Evolutionary conservation across 352 stramenopile species (phyloP).

Genomic region (Globisporangium megalacanthum): DNA sequence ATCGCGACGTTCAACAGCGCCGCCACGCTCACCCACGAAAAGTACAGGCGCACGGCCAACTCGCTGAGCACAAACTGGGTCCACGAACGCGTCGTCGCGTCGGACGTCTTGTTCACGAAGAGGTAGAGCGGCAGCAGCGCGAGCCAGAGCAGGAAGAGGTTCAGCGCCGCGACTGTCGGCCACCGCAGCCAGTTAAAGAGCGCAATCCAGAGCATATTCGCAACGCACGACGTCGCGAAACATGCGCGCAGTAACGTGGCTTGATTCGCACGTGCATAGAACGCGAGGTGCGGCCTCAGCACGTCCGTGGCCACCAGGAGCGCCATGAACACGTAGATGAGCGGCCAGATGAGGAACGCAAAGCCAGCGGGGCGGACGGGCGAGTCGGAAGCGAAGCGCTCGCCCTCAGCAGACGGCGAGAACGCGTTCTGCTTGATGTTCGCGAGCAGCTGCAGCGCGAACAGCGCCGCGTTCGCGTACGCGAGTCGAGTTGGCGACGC

Average conservation of each 20-base stretch:
- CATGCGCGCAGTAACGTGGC: constrained; percentile 10
- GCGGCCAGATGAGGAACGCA: constrained; percentile 20
- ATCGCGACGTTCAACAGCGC: constrained; percentile 50
- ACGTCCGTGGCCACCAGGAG: constrained; percentile 17
- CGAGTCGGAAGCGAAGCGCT: constrained; percentile 6
- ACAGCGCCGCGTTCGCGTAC: constrained; percentile 47
- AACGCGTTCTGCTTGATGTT: constrained; percentile 36
- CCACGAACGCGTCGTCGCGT: constrained; percentile 31
- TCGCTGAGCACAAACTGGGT: constrained; percentile 51
- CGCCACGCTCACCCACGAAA: constrained; percentile 54
- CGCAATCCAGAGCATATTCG: constrained; percentile 16
- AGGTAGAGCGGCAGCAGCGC: constrained; percentile 55
- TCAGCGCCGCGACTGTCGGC: constrained; percentile 28
- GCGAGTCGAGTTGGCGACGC: constrained; percentile 16
- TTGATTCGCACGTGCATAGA: constrained; percentile 10
- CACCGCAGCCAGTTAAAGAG: constrained; percentile 22
- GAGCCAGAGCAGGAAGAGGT: constrained; percentile 54
- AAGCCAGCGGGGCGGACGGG: constrained; percentile 8
- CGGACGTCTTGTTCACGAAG: constrained; percentile 37
- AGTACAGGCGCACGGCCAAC: constrained; percentile 56
- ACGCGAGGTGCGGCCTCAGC: constrained; percentile 12
- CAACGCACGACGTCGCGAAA: constrained; percentile 14
- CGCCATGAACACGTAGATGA: constrained; percentile 20
- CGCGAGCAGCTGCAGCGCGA: constrained; percentile 37
- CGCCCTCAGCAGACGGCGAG: constrained; percentile 15